These are phyloP conservation scores for Acrasis kona DNA, from an alignment of 78 protist species.

Conservation along the genomic window DNA sequence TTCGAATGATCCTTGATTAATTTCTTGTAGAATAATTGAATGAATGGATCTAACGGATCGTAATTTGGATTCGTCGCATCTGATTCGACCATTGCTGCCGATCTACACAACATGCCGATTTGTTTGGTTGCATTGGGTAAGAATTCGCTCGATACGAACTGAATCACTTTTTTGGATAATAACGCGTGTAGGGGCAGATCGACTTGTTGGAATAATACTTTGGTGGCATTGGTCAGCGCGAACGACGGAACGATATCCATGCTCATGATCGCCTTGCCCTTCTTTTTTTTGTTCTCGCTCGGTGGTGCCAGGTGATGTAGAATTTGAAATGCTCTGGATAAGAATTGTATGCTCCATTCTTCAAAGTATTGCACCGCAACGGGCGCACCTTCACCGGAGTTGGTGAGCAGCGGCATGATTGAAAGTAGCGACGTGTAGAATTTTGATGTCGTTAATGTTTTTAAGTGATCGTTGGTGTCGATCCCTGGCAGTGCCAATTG, in stretches of 20 bases:
- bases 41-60: too few relatives aligned
- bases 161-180: not conserved
- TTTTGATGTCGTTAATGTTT: slow-evolving; percentile 17
- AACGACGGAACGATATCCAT: too few relatives aligned
- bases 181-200: not conserved
- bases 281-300: not conserved
- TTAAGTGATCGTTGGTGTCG: slow-evolving; percentile 22
- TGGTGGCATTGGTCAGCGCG: too few relatives aligned
- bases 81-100: not conserved
- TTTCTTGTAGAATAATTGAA: not conserved
- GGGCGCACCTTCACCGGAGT: too few relatives aligned
- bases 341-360: too few relatives aligned
- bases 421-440: slow-evolving; percentile 9
- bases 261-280: not conserved
- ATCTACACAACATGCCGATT: not conserved
- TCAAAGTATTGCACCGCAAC: too few relatives aligned
- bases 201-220: not conserved
- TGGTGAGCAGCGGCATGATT: too few relatives aligned
- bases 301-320: too few relatives aligned
- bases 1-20: not conserved
- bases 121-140: not conserved
- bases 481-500: slow-evolving; percentile 24
- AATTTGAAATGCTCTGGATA: too few relatives aligned
- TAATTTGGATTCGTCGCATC: too few relatives aligned
- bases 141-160: not conserved